These are phyloP conservation scores for Alloteropsis angusta DNA, from an alignment of 202 grass and related monocot genomes.

Conservation along the genomic window DNA sequence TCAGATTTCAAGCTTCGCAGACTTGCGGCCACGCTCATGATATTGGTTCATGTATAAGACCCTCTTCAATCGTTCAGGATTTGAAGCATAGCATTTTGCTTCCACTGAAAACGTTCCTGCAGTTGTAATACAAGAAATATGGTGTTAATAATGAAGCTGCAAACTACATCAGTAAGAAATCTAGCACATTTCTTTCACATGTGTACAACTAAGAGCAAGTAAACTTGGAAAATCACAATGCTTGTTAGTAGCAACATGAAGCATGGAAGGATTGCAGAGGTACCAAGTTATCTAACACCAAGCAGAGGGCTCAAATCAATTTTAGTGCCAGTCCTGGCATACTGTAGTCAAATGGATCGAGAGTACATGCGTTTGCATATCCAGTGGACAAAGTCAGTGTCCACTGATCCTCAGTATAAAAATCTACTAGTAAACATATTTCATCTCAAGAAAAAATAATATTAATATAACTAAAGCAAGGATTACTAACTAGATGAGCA, in stretches of 20 bases:
- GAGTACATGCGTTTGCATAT: not conserved
- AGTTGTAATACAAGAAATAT: not conserved
- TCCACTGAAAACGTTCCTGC: conserved; percentile 47
- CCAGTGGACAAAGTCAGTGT: not conserved
- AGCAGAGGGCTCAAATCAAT: not conserved
- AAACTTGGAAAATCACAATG: not conserved
- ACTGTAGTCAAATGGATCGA: not conserved
- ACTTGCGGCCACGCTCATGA: not conserved
- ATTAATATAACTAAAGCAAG: not conserved
- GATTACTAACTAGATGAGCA: not conserved
- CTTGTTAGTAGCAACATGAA: not conserved
- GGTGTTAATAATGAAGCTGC: not conserved
- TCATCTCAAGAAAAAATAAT: not conserved
- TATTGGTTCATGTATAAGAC: conserved; percentile 4
- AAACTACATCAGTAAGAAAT: not conserved
- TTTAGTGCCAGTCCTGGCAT: not conserved
- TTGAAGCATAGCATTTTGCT: conserved; percentile 74
- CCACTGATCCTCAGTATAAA: not conserved
- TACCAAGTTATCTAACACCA: not conserved
- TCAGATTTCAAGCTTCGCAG: not conserved
- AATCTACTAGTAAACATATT: not conserved
- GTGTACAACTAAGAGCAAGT: not conserved
- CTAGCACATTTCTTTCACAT: not conserved
- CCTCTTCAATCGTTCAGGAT: conserved; percentile 30
- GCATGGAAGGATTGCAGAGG: not conserved